These are phyloP conservation scores for Mortierella sp. DNA, from an alignment of 371 early-diverging fungal genomes.

Conservation along the genomic window DNA sequence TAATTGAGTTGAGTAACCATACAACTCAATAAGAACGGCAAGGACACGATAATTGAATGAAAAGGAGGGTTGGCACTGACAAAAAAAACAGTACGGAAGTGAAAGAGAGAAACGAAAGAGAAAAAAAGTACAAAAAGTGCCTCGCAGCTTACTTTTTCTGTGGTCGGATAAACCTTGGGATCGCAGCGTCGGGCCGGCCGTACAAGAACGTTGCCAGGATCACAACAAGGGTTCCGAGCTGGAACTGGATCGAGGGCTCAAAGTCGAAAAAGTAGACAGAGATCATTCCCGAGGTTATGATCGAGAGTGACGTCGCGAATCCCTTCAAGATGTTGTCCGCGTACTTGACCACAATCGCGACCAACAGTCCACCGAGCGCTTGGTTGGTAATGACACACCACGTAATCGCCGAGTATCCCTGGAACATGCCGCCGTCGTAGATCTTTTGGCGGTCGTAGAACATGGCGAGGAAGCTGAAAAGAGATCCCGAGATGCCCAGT, in stretches of 20 bases:
- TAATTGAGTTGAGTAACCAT: background rate
- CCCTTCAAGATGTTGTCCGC: slow-evolving; percentile 93
- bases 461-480: slow-evolving; percentile 74
- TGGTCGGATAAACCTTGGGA: slow-evolving; percentile 44
- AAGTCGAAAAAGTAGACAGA: slow-evolving; percentile 84
- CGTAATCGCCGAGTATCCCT: slow-evolving; percentile 81
- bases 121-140: background rate
- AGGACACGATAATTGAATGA: background rate
- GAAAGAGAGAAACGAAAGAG: background rate
- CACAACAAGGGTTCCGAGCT: slow-evolving; percentile 76
- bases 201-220: slow-evolving; percentile 75
- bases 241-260: slow-evolving; percentile 73
- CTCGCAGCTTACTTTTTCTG: slow-evolving; percentile 43
- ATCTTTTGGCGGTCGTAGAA: slow-evolving; percentile 76
- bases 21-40: background rate
- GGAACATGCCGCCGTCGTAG: slow-evolving; percentile 77
- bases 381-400: slow-evolving; percentile 83
- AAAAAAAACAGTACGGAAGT: background rate
- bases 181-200: slow-evolving; percentile 58
- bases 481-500: slow-evolving; percentile 71
- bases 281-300: slow-evolving; percentile 82
- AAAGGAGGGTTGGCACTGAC: background rate
- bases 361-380: slow-evolving; percentile 88
- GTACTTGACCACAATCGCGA: slow-evolving; percentile 90
- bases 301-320: slow-evolving; percentile 87